Base-by-base conservation (phyloP, 2,329 filamentous ascomycete species). In the Curvularia eragrostidis region DNA sequence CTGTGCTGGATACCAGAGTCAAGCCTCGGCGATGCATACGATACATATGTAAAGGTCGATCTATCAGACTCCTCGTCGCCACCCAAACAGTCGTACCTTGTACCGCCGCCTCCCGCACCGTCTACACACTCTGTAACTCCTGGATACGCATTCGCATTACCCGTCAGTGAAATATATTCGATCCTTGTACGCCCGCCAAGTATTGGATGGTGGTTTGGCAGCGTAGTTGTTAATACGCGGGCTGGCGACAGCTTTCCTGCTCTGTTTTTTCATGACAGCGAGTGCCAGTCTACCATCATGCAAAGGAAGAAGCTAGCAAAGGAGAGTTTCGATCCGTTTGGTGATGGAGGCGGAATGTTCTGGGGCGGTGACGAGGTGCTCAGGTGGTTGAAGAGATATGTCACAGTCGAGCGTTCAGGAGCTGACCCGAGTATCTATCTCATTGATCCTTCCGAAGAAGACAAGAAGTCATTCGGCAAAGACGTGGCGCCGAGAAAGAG, bases 201-300 rank as follows among this genome's bases (percentile, higher is more conserved):
- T 74, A 79, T 97, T 7, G 96, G 95, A 15, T 99, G 95, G 96
- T 99, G 95, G 95, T 97, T 96, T 75, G 95, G 95, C 32, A 97
- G 93, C 62, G 79, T 99, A 26, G 89, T 99, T 56, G 91, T 99
- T 80, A 99, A 99, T 75, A 92, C 91, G 1, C 84, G 91, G 12
- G 88, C 90, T 0, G 96, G 96, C 3, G 93, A 98, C 74, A 95
- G 91, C 74, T 97, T 98, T 66, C 95, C 95, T 0, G 93, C 95
- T 0, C 81, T 99, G 1, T 99, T 99, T 80, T 99, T 99, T 79
- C 95, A 99, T 75, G 95, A 99, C 72, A 93, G 88, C 62, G 95
- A 99, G 80, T 99, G 95, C 71, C 91, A 97, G 78, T 96, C 91
- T 52, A 99, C 95, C 0, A 96, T 98, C 21, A 79, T 96, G 54